These are phyloP conservation scores for Xanthoconium stramineum DNA, from an alignment of 768 basidiomycete genomes.

Conservation along the genomic window DNA sequence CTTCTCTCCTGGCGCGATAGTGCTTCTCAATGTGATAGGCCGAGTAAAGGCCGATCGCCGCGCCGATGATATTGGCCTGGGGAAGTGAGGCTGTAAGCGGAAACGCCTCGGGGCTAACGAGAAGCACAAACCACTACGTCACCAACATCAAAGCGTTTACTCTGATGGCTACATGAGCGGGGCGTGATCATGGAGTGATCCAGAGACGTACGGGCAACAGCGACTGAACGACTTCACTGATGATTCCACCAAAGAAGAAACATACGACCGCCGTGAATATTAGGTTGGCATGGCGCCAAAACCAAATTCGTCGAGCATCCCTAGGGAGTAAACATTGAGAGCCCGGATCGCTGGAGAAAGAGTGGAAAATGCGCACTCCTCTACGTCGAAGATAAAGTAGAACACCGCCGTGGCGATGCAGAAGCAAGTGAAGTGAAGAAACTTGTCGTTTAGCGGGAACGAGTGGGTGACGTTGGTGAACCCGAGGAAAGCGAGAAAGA, in stretches of 20 bases:
- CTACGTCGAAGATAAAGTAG: slow-evolving; percentile 85
- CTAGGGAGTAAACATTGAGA: slow-evolving; percentile 35
- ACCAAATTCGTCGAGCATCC: slow-evolving; percentile 78
- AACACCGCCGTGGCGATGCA: slow-evolving; percentile 72
- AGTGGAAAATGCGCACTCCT: slow-evolving; percentile 57
- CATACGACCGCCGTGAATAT: slow-evolving; percentile 69
- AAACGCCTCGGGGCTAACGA: slow-evolving; percentile 9
- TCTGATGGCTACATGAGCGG: slow-evolving; percentile 37
- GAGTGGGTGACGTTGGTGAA: slow-evolving; percentile 67
- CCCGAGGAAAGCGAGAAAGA: slow-evolving; percentile 69
- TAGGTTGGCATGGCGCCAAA: slow-evolving; percentile 73
- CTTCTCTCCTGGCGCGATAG: slow-evolving; percentile 78
- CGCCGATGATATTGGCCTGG: slow-evolving; percentile 79
- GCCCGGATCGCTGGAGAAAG: neutral
- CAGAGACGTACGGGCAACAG: slow-evolving; percentile 57
- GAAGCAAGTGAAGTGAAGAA: slow-evolving; percentile 78
- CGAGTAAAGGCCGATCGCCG: slow-evolving; percentile 60
- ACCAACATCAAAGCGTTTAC: slow-evolving; percentile 68
- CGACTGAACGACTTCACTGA: slow-evolving; percentile 82
- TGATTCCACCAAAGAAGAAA: slow-evolving; percentile 74
- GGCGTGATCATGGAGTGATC: neutral
- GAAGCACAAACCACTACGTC: slow-evolving; percentile 59
- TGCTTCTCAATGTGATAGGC: slow-evolving; percentile 71
- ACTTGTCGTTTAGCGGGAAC: slow-evolving; percentile 73
- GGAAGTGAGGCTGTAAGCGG: slow-evolving; percentile 7